Percentiles rank a stretch among this genome's conserved stretches.
These are phyloP conservation scores for Aureobasidium sp. DNA, from an alignment of 2,329 filamentous ascomycete species.

Conservation along the genomic window DNA sequence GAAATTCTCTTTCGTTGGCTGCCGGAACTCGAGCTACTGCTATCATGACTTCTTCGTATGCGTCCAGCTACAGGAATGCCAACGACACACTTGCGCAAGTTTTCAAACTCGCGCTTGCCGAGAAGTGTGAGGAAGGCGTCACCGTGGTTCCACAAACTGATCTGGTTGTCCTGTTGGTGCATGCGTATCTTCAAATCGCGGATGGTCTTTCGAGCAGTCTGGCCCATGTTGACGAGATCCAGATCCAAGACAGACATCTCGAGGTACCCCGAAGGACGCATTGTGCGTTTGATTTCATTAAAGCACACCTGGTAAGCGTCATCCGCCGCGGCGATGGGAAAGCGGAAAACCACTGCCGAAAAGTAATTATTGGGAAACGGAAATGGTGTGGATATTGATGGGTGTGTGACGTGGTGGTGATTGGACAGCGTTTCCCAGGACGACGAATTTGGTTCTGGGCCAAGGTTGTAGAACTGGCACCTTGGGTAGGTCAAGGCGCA, in stretches of 20 bases:
- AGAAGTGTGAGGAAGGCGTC: constrained; percentile 58
- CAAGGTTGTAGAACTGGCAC: constrained; percentile 69
- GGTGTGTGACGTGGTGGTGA: constrained; percentile 67
- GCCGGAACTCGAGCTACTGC: constrained; percentile 20
- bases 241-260: constrained; percentile 72
- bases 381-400: constrained; percentile 57
- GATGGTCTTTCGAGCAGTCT: constrained; percentile 59
- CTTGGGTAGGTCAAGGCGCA: constrained; percentile 71
- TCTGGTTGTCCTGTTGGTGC: constrained; percentile 52
- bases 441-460: constrained; percentile 23
- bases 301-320: constrained; percentile 63
- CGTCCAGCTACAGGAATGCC: constrained; percentile 62
- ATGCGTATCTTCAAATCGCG: constrained; percentile 66
- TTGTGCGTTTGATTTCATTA: constrained; percentile 67
- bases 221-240: constrained; percentile 77
- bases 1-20: constrained; percentile 11
- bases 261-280: constrained; percentile 72
- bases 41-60: constrained; percentile 33
- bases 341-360: constrained; percentile 67
- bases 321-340: constrained; percentile 63
- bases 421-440: constrained; percentile 42
- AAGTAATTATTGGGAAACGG: constrained; percentile 73
- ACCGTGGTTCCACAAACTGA: constrained; percentile 51
- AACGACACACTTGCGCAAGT: constrained; percentile 68
- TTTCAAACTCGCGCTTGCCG: constrained; percentile 61